Evolutionary conservation across 176 grass and related monocot genomes (phyloP), one percentile per base, ranked within the genome.

Genomic region (Cymbopogon citratus): DNA sequence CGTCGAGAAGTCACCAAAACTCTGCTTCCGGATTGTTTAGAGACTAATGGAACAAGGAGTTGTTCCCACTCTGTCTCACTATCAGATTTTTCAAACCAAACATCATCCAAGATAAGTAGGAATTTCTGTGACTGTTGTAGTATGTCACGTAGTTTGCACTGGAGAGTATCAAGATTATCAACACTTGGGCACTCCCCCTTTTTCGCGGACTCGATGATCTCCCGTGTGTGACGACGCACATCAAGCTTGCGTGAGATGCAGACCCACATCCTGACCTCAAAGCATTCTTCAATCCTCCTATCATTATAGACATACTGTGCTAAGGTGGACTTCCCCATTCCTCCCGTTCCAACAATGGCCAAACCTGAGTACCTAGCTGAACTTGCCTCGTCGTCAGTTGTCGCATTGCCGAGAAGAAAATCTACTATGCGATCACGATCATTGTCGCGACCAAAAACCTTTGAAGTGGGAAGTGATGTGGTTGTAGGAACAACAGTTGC

Each of bases 241-340:
- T 85, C 66, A 8, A 85, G 48, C 2, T 49, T 78, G 3, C 28
- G 52, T 0, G 83, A 85, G 49, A 85, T 78, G 45, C 75, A 70
- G 14, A 85, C 66, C 75, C 83, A 79, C 40, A 85, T 85, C 51
- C 38, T 79, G 49, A 48, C 12, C 62, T 78, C 74, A 79, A 85
- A 85, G 78, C 71, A 0, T 9, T 72, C 0, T 0, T 12, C 0
- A 2, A 71, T 3, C 28, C 14, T 78, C 0, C 28, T 8, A 7
- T 85, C 18, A 51, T 65, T 70, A 0, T 79, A 85, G 0, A 79
- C 66, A 28, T 28, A n/a, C 0, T 79, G 83, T 0, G 67, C 75
- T 5, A 79, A 19, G 0, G 83, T 85, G 24, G 83, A 78, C 5
- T 85, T 79, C 2, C 83, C 66, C 2, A 23, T 24, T 1, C 83